Percentiles rank a stretch among this genome's conserved stretches.
Conservation (phyloP, 768 basidiomycete genomes). For the Phlebiopsis gigantea region DNA sequence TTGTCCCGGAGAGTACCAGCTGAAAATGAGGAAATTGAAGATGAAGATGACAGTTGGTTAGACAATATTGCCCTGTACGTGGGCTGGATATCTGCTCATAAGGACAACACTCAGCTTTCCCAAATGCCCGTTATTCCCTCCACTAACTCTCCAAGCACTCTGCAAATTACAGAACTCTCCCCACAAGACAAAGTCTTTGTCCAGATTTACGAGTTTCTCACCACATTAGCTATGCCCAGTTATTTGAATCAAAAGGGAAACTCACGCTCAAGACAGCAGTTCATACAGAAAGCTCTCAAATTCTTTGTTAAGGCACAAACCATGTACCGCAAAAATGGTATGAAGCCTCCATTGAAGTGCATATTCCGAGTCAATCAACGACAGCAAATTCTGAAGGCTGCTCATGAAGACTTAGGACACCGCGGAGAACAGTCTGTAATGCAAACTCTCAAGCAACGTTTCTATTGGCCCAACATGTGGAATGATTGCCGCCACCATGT, state of each 20-base stretch:
- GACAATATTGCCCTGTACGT: neutral
- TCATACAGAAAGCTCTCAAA: conserved; percentile 7
- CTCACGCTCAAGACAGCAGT: neutral
- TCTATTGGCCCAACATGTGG: conserved; percentile 16
- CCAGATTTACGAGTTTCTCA: conserved; percentile 17
- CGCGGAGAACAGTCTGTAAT: conserved; percentile 12
- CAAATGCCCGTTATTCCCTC: no score
- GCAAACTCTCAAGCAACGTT: conserved; percentile 7
- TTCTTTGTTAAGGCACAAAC: conserved; percentile 12
- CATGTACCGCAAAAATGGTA: conserved; percentile 3
- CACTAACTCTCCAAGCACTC: no score
- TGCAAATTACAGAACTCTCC: neutral
- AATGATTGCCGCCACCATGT: conserved; percentile 15
- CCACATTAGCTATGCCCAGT: neutral
- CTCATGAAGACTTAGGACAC: conserved; percentile 20
- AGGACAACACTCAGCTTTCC: neutral
- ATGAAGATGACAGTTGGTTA: conserved; percentile 10
- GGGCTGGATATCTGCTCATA: neutral
- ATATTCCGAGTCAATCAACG: conserved; percentile 4
- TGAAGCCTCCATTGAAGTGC: neutral
- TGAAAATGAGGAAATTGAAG: conserved; percentile 13
- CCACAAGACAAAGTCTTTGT: conserved; percentile 12
- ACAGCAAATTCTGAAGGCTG: conserved; percentile 9
- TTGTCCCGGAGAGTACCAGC: conserved; percentile 25
- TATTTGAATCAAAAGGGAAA: neutral